A percentile compares a stretch with the other conserved stretches of the same genome.
Evolutionary conservation across 257 asterid species (phyloP).

Genomic region (Penstemon barbatus): DNA sequence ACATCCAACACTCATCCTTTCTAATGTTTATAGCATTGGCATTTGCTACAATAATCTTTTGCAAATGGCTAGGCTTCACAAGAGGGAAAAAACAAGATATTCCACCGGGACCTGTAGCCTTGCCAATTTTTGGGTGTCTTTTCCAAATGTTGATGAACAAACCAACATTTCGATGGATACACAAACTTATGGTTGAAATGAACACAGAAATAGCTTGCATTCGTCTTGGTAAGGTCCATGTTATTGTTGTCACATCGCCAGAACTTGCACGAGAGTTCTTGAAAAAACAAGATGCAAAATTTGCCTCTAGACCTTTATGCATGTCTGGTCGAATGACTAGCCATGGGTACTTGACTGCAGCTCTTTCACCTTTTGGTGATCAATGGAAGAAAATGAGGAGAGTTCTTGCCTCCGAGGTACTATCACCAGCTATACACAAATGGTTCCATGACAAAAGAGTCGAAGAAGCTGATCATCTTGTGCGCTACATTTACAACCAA

Average conservation of each 20-base stretch:
- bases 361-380: slow-evolving; percentile 12
- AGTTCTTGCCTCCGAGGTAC: slow-evolving; percentile 6
- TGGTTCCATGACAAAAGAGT: slow-evolving; percentile 15
- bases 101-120: no score
- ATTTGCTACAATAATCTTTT: no score
- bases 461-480: slow-evolving; percentile 28
- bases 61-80: no score
- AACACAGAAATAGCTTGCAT: slow-evolving; percentile 37
- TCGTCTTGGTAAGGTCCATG: slow-evolving; percentile 27
- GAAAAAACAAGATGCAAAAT: neutral
- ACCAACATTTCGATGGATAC: slow-evolving; percentile 38
- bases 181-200: slow-evolving; percentile 23
- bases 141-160: neutral
- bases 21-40: no score
- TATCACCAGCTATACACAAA: slow-evolving; percentile 5
- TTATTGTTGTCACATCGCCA: slow-evolving; percentile 22
- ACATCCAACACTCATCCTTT: no score
- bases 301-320: neutral
- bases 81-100: no score
- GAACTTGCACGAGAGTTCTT: slow-evolving; percentile 10
- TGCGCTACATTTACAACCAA: slow-evolving; percentile 17
- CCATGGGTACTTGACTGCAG: neutral
- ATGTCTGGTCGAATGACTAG: neutral
- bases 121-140: no score
- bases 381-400: slow-evolving; percentile 36